These are phyloP conservation scores for Scolecobasidium constrictum DNA, from an alignment of 2,329 filamentous ascomycete genomes.

Conservation along the genomic window DNA sequence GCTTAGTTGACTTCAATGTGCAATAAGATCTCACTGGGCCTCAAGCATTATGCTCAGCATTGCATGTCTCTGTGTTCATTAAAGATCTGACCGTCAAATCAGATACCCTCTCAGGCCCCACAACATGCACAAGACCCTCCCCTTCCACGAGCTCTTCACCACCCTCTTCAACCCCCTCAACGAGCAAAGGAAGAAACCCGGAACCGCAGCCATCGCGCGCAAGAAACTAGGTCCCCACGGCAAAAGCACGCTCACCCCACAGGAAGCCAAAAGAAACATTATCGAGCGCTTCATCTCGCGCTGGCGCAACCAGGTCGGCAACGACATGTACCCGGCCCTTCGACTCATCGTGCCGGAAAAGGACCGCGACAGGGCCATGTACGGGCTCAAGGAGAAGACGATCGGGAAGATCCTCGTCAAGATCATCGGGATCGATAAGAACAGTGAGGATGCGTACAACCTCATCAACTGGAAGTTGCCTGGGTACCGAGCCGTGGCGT, in stretches of 20 bases:
- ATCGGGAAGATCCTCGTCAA: slow-evolving; percentile 88
- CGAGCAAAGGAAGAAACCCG: slow-evolving; percentile 65
- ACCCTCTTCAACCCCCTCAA: slow-evolving; percentile 71
- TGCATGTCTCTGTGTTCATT: too few species aligned
- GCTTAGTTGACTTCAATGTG: too few species aligned
- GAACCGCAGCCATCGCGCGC: slow-evolving; percentile 42
- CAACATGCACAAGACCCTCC: slow-evolving; percentile 69
- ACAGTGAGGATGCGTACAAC: slow-evolving; percentile 78
- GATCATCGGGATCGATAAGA: slow-evolving; percentile 81
- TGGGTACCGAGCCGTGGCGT: slow-evolving; percentile 51
- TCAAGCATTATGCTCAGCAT: not conserved
- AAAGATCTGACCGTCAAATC: too few species aligned
- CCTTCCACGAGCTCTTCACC: slow-evolving; percentile 69
- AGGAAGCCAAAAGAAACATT: slow-evolving; percentile 69
- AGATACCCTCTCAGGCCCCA: slow-evolving; percentile 72
- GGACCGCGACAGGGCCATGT: slow-evolving; percentile 84
- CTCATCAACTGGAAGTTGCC: slow-evolving; percentile 90
- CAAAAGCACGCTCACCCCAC: slow-evolving; percentile 49
- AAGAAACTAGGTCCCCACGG: slow-evolving; percentile 51
- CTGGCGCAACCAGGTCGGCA: slow-evolving; percentile 81
- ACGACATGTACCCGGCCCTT: slow-evolving; percentile 88
- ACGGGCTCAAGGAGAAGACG: slow-evolving; percentile 84
- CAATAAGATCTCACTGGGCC: too few species aligned
- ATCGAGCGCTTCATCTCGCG: slow-evolving; percentile 76
- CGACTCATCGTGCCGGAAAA: slow-evolving; percentile 87